phyloP scores from a whole-genome alignment of 2,329 filamentous ascomycete genomes.

The Cadophora malorum region DNA sequence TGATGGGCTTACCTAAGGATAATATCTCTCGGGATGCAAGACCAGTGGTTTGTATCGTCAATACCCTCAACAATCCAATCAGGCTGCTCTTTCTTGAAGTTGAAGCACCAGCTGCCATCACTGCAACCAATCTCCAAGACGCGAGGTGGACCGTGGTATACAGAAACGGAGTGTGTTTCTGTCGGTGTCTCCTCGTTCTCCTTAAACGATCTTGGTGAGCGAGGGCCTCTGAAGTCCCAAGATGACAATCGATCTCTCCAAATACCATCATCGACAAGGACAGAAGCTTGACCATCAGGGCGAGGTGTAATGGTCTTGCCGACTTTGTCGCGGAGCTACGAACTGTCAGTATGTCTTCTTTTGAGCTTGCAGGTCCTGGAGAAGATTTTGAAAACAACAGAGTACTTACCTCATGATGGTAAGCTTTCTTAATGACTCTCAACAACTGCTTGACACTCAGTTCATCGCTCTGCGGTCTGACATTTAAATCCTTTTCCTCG shows the following conservation, averaged over 20 bases:
- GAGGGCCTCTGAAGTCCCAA: conserved; percentile 38
- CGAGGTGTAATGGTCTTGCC: conserved; percentile 34
- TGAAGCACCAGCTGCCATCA: conserved; percentile 42
- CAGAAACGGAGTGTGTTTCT: conserved; percentile 20
- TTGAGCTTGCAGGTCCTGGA: not conserved
- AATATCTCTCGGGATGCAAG: conserved; percentile 31
- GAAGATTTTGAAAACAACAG: not conserved
- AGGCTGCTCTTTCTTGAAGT: conserved; percentile 39
- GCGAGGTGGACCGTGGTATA: conserved; percentile 35
- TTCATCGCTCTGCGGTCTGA: conserved; percentile 27
- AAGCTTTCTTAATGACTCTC: conserved; percentile 40
- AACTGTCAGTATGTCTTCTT: not conserved
- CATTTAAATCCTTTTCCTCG: conserved; percentile 26
- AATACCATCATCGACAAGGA: conserved; percentile 29
- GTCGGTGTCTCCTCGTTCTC: conserved; percentile 7
- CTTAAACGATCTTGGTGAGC: conserved; percentile 7
- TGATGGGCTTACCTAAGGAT: conserved; percentile 25
- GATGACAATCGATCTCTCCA: conserved; percentile 30
- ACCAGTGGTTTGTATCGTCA: conserved; percentile 43
- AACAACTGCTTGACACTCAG: conserved; percentile 37
- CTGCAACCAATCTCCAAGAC: conserved; percentile 44
- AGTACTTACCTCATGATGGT: conserved; percentile 40
- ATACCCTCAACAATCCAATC: conserved; percentile 44
- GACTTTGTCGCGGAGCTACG: conserved; percentile 36
- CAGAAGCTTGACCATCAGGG: conserved; percentile 28